Conservation (phyloP, 805 yeast species). For the Kluyveromyces wickerhamii region DNA sequence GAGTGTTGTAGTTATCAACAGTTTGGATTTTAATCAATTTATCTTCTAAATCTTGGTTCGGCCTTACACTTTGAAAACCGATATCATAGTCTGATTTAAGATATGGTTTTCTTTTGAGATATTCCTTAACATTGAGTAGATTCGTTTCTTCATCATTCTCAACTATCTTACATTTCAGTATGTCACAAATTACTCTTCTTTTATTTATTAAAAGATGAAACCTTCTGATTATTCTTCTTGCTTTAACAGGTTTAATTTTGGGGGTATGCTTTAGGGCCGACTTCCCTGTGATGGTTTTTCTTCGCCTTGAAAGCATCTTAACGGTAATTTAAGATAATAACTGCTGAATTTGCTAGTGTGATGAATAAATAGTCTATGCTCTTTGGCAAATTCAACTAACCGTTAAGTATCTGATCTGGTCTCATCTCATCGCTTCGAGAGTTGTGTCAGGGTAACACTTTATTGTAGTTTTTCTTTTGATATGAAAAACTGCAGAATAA, state of each 20-base stretch:
- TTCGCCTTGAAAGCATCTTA: conserved; percentile 21
- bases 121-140: conserved; percentile 17
- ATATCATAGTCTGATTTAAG: conserved; percentile 6
- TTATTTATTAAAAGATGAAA: conserved; percentile 66
- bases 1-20: conserved; percentile 14
- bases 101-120: conserved; percentile 7
- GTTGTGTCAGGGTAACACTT: too few relatives aligned
- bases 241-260: conserved; percentile 56
- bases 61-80: conserved; percentile 9
- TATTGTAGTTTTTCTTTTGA: too few relatives aligned
- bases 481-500: too few relatives aligned
- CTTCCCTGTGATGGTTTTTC: conserved; percentile 30
- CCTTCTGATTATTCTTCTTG: conserved; percentile 68
- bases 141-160: conserved; percentile 15
- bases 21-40: conserved; percentile 8
- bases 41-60: conserved; percentile 11
- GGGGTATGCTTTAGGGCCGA: conserved; percentile 32
- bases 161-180: conserved; percentile 20
- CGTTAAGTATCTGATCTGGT: too few relatives aligned
- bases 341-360: too few relatives aligned
- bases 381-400: too few relatives aligned
- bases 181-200: conserved; percentile 34
- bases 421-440: too few relatives aligned
- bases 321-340: too few relatives aligned
- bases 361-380: too few relatives aligned